Percentiles rank a stretch among this genome's conserved stretches.
Evolutionary conservation across 345 rosid genomes (phyloP).

Genomic region (Linum tenue): DNA sequence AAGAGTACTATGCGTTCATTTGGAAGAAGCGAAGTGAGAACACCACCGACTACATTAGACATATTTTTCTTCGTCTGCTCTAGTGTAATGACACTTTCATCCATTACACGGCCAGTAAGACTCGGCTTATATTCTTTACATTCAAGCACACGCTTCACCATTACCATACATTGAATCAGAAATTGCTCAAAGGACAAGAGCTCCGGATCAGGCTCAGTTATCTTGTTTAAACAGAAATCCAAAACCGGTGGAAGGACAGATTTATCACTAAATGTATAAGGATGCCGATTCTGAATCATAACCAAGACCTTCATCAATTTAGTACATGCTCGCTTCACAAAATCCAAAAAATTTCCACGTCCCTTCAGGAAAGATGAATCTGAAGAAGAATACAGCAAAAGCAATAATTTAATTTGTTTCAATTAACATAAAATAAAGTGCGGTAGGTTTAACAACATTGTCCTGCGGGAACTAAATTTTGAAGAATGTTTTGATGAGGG

Average conservation of each 20-base stretch:
- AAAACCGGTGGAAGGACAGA: constrained; percentile 67
- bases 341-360: constrained; percentile 59
- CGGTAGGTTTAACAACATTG: no score
- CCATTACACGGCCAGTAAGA: constrained; percentile 81
- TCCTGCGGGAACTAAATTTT: no score
- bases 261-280: constrained; percentile 87
- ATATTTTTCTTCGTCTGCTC: constrained; percentile 85
- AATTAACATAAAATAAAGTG: no score
- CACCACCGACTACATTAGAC: constrained; percentile 53
- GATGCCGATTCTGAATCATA: constrained; percentile 82
- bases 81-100: constrained; percentile 58
- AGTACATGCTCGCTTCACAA: constrained; percentile 71
- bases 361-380: constrained; percentile 70
- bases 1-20: constrained; percentile 62
- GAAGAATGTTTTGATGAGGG: background rate
- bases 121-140: constrained; percentile 91
- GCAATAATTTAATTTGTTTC: background rate
- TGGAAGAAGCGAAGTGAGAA: constrained; percentile 73
- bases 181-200: constrained; percentile 61
- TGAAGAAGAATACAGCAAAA: constrained; percentile 22
- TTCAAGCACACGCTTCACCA: constrained; percentile 79
- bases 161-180: constrained; percentile 91
- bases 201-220: constrained; percentile 58
- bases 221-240: constrained; percentile 88
- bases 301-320: constrained; percentile 88